A percentile compares a stretch with the other conserved stretches of the same genome.
Evolutionary conservation across 2,329 filamentous ascomycete species (phyloP).

Genomic region (Juglanconis sp.): DNA sequence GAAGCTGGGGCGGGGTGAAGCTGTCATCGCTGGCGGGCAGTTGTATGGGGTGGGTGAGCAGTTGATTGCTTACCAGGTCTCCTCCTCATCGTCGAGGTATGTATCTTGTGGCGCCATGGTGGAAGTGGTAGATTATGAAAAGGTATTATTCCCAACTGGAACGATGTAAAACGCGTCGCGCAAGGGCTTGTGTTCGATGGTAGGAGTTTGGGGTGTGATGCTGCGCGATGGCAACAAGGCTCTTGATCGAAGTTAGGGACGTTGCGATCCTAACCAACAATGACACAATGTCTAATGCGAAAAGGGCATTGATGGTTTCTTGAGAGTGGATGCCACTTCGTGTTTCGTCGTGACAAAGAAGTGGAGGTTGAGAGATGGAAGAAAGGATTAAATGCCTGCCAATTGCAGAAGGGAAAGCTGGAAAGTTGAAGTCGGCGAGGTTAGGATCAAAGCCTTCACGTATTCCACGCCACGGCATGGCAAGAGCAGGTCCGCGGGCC

Average conservation of each 20-base stretch:
- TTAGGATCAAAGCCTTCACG: slow-evolving; percentile 14
- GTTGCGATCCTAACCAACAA: background rate
- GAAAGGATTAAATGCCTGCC: background rate
- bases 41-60: slow-evolving; percentile 20
- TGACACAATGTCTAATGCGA: background rate
- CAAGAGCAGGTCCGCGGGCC: background rate
- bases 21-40: slow-evolving; percentile 15
- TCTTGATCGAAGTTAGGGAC: background rate
- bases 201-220: background rate
- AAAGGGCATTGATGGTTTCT: background rate
- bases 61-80: slow-evolving; percentile 55
- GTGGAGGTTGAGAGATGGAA: background rate
- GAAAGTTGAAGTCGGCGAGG: background rate
- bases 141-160: slow-evolving; percentile 13
- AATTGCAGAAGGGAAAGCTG: background rate
- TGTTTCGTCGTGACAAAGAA: background rate
- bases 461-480: slow-evolving; percentile 9
- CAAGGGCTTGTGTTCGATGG: background rate
- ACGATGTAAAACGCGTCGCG: background rate
- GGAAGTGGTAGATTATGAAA: slow-evolving; percentile 6
- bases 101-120: slow-evolving; percentile 66
- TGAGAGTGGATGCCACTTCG: slow-evolving; percentile 1
- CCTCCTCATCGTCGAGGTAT: slow-evolving; percentile 70
- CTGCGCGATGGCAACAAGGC: background rate
- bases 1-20: slow-evolving; percentile 12